phyloP scores from a whole-genome alignment of 495 filamentous ascomycete species.

The Podospora pseudopauciseta region DNA sequence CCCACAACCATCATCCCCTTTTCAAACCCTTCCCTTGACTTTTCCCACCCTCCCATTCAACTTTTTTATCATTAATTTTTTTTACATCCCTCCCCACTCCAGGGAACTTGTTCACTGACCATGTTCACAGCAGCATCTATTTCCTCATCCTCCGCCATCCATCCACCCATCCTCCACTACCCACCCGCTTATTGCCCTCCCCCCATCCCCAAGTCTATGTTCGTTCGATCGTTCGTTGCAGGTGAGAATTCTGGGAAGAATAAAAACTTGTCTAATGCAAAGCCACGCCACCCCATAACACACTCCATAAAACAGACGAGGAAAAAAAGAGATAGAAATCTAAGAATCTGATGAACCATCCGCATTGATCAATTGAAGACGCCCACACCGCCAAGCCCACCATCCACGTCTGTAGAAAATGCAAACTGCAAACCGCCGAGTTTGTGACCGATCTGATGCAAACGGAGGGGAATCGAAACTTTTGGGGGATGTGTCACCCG shows the following conservation, averaged over 20 bases:
- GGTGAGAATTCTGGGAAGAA: constrained; percentile 19
- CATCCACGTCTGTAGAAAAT: constrained; percentile 42
- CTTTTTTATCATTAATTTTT: neutral
- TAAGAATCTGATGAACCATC: constrained; percentile 37
- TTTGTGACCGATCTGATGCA: constrained; percentile 42
- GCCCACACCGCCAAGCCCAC: neutral
- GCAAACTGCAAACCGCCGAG: constrained; percentile 37
- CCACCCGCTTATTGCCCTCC: constrained; percentile 1
- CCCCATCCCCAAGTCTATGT: constrained; percentile 25
- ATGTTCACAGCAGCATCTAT: neutral
- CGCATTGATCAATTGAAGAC: constrained; percentile 17
- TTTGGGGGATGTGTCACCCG: constrained; percentile 17
- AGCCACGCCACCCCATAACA: constrained; percentile 15
- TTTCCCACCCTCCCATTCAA: neutral
- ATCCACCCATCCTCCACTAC: constrained; percentile 3
- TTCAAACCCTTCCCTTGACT: neutral
- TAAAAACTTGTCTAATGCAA: constrained; percentile 30
- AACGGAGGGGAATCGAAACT: constrained; percentile 33
- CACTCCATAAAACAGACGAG: neutral
- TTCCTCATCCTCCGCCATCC: neutral
- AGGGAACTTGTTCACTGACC: neutral
- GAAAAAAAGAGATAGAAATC: neutral
- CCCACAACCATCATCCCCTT: constrained; percentile 9
- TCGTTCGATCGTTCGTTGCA: constrained; percentile 5
- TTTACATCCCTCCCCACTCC: neutral